Evolutionary conservation across 345 rosid species (phyloP).

Genomic region (Hevea brasiliensis): DNA sequence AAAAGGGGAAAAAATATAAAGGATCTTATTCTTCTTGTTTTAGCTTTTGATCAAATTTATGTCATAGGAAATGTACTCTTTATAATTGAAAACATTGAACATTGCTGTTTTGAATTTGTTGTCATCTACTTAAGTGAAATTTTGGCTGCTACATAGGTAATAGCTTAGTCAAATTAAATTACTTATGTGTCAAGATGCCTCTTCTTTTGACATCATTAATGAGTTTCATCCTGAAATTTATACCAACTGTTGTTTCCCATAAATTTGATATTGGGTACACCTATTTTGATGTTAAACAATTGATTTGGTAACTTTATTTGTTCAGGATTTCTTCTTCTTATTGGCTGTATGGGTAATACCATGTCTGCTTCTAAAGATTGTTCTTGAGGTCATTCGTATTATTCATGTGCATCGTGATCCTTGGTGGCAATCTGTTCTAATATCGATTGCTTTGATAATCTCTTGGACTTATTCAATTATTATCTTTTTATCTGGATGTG

Average conservation of each 20-base stretch:
- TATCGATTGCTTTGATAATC: constrained; percentile 18
- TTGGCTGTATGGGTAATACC: constrained; percentile 29
- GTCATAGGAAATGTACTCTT: background rate
- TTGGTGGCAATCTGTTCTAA: constrained; percentile 28
- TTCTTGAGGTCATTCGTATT: constrained; percentile 28
- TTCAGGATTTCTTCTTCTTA: constrained; percentile 40
- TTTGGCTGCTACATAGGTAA: background rate
- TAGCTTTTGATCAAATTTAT: background rate
- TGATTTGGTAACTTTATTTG: constrained; percentile 1
- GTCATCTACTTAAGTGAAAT: background rate
- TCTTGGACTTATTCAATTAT: constrained; percentile 33
- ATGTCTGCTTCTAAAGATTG: constrained; percentile 34
- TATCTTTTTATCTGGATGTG: constrained; percentile 33
- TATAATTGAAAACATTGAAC: background rate
- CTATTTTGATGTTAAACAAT: background rate
- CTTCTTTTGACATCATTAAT: background rate
- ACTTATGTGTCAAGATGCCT: too few species aligned
- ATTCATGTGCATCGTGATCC: constrained; percentile 7
- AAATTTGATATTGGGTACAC: too few species aligned
- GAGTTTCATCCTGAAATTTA: background rate
- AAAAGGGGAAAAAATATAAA: too few species aligned
- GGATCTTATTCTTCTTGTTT: background rate
- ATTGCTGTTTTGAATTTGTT: background rate
- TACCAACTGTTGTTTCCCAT: too few species aligned
- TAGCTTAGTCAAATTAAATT: background rate